These are phyloP conservation scores for Globisporangium irregulare DNA, from an alignment of 352 stramenopile genomes.

Conservation along the genomic window DNA sequence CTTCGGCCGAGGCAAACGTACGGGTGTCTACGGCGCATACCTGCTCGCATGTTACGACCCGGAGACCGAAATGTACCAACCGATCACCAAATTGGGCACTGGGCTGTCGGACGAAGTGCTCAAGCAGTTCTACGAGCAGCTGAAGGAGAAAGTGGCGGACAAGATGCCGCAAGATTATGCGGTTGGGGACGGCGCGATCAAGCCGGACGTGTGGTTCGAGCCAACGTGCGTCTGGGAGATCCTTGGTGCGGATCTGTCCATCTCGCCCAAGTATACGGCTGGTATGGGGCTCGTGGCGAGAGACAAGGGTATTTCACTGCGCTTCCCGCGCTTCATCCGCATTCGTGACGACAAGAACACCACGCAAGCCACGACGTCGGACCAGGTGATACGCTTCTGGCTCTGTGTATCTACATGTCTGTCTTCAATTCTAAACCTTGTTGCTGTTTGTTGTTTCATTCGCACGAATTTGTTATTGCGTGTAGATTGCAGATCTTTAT, in stretches of 20 bases:
- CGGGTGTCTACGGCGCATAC: slow-evolving; percentile 97
- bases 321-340: slow-evolving; percentile 98
- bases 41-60: slow-evolving; percentile 98
- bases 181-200: slow-evolving; percentile 78
- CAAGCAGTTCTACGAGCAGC: slow-evolving; percentile 85
- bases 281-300: slow-evolving; percentile 89
- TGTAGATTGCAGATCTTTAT: slow-evolving; percentile 83
- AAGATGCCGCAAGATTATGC: slow-evolving; percentile 91
- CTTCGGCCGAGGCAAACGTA: slow-evolving; percentile 94
- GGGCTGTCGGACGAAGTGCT: slow-evolving; percentile 98
- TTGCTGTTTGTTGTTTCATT: slow-evolving; percentile 3
- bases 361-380: slow-evolving; percentile 93
- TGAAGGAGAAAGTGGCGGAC: slow-evolving; percentile 80
- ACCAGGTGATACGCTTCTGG: slow-evolving; percentile 81
- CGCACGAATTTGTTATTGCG: slow-evolving; percentile 1
- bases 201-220: slow-evolving; percentile 96
- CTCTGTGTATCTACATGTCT: neutral
- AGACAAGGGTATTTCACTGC: slow-evolving; percentile 96
- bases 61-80: slow-evolving; percentile 97
- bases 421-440: neutral
- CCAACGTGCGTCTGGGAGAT: slow-evolving; percentile 98
- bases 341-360: slow-evolving; percentile 97
- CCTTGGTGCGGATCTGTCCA: slow-evolving; percentile 97
- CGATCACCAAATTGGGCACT: slow-evolving; percentile 98
- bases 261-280: slow-evolving; percentile 97